These are phyloP conservation scores for Lasiosphaeriaceae sp. DNA, from an alignment of 495 filamentous ascomycete species.

Conservation along the genomic window DNA sequence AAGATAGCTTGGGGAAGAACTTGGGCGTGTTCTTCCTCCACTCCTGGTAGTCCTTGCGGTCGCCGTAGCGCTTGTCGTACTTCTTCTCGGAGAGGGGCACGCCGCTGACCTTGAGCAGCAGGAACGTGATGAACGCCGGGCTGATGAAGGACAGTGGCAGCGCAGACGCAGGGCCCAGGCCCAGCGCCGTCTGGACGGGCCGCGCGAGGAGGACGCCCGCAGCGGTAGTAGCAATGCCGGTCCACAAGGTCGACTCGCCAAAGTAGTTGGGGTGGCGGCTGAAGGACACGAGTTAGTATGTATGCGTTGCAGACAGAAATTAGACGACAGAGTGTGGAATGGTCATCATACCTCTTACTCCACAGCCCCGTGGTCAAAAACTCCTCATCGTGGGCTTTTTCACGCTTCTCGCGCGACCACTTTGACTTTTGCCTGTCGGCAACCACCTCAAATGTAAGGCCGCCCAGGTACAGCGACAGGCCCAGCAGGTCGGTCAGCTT, in stretches of 20 bases:
- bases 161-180: slow-evolving; percentile 42
- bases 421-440: slow-evolving; percentile 58
- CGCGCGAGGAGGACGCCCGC: slow-evolving; percentile 45
- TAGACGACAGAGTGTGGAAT: not conserved
- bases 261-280: slow-evolving; percentile 66
- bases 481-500: slow-evolving; percentile 50
- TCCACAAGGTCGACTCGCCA: slow-evolving; percentile 63
- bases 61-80: slow-evolving; percentile 61
- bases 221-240: slow-evolving; percentile 52
- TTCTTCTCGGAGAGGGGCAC: slow-evolving; percentile 60
- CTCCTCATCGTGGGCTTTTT: slow-evolving; percentile 58
- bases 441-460: slow-evolving; percentile 53
- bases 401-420: slow-evolving; percentile 53
- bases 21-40: slow-evolving; percentile 66
- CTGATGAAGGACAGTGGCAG: slow-evolving; percentile 49
- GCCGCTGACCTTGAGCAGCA: slow-evolving; percentile 58
- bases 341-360: slow-evolving; percentile 36
- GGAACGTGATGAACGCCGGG: slow-evolving; percentile 58
- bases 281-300: not conserved
- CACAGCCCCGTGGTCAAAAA: slow-evolving; percentile 59
- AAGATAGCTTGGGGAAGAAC: slow-evolving; percentile 59
- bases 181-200: slow-evolving; percentile 44
- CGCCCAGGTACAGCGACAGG: slow-evolving; percentile 49
- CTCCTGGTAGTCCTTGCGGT: slow-evolving; percentile 58
- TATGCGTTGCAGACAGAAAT: not conserved